phyloP scores from a whole-genome alignment of 1,139 yeast genomes.

The Scheffersomyces stambukii region DNA sequence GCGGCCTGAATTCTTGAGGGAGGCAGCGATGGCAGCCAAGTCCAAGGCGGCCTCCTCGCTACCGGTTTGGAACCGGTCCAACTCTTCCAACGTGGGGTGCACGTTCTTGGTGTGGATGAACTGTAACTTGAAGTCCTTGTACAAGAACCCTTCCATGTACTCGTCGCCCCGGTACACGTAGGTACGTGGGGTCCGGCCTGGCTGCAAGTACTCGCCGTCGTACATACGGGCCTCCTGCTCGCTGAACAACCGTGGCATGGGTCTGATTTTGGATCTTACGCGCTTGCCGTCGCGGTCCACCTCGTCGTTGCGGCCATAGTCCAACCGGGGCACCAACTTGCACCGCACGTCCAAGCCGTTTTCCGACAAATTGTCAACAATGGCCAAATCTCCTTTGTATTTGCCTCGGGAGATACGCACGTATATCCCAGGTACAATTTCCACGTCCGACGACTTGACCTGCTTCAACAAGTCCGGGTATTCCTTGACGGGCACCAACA shows the following conservation, averaged over 20 bases:
- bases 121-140: slow-evolving; percentile 81
- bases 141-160: slow-evolving; percentile 81
- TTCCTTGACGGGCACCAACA: slow-evolving; percentile 92
- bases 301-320: slow-evolving; percentile 72
- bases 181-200: slow-evolving; percentile 71
- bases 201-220: slow-evolving; percentile 56
- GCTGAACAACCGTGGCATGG: slow-evolving; percentile 80
- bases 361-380: slow-evolving; percentile 89
- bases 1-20: slow-evolving; percentile 57
- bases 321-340: slow-evolving; percentile 88
- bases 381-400: slow-evolving; percentile 89
- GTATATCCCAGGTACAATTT: slow-evolving; percentile 86
- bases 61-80: slow-evolving; percentile 76
- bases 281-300: slow-evolving; percentile 53
- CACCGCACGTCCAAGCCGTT: slow-evolving; percentile 92
- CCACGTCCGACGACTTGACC: slow-evolving; percentile 82
- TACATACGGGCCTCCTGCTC: slow-evolving; percentile 61
- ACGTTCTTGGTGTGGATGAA: slow-evolving; percentile 80
- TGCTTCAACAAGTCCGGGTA: slow-evolving; percentile 92
- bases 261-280: slow-evolving; percentile 57
- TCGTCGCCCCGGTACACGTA: slow-evolving; percentile 83
- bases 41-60: slow-evolving; percentile 72
- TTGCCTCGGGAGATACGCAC: slow-evolving; percentile 88
- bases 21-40: slow-evolving; percentile 77
- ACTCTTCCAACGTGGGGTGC: slow-evolving; percentile 83